Conservation (phyloP, 2,329 filamentous ascomycete species). For the Biscogniauxia mediterranea region DNA sequence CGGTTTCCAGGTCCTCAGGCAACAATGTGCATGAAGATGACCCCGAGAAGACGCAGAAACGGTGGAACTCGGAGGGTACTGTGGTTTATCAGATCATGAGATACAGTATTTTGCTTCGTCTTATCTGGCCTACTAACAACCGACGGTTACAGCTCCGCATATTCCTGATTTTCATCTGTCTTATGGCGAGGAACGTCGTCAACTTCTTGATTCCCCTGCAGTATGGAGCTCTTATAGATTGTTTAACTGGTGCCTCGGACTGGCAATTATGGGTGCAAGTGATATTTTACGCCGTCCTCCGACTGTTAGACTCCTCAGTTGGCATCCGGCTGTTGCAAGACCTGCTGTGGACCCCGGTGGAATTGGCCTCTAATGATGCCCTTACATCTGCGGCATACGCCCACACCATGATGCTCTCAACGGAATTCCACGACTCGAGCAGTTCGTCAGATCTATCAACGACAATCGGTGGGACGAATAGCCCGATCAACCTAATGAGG, state of each 20-base stretch:
- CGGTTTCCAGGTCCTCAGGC: constrained; percentile 52
- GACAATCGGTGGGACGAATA: constrained; percentile 48
- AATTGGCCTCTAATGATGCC: constrained; percentile 54
- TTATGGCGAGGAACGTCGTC: constrained; percentile 68
- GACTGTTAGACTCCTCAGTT: constrained; percentile 53
- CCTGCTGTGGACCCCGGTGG: constrained; percentile 58
- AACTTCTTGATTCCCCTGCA: constrained; percentile 80
- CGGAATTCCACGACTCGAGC: constrained; percentile 61
- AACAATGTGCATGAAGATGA: constrained; percentile 51
- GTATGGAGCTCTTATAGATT: constrained; percentile 75
- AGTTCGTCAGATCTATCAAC: constrained; percentile 58
- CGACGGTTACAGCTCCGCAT: constrained; percentile 66
- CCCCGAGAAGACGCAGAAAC: constrained; percentile 62
- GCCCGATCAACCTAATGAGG: constrained; percentile 55
- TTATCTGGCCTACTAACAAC: constrained; percentile 73
- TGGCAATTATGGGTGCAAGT: constrained; percentile 53
- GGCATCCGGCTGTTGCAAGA: constrained; percentile 53
- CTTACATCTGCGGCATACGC: constrained; percentile 55
- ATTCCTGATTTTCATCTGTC: constrained; percentile 62
- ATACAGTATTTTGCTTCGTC: constrained; percentile 74
- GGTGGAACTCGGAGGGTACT: constrained; percentile 70
- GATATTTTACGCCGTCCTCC: constrained; percentile 48
- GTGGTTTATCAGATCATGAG: constrained; percentile 76
- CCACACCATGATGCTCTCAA: constrained; percentile 59
- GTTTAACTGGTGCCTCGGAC: constrained; percentile 51